These are phyloP conservation scores for Fusarium agapanthi DNA, from an alignment of 2,329 filamentous ascomycete species.

Conservation along the genomic window DNA sequence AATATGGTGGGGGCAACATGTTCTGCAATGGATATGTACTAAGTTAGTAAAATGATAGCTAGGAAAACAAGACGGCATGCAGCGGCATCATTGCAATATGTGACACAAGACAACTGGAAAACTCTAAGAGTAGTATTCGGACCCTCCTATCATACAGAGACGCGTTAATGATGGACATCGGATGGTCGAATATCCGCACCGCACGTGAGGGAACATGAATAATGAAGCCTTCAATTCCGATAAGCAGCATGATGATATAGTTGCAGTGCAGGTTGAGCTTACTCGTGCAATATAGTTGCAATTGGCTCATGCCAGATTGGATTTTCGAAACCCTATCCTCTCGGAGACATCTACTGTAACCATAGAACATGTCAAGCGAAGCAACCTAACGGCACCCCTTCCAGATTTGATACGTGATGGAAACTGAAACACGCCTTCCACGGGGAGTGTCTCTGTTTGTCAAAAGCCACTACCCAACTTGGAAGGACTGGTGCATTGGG, in stretches of 20 bases:
- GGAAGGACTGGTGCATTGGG: constrained; percentile 25
- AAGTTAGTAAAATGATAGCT: neutral
- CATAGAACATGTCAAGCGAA: constrained; percentile 17
- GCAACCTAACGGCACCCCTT: constrained; percentile 31
- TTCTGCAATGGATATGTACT: constrained; percentile 6
- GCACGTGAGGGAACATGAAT: constrained; percentile 4
- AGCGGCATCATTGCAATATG: neutral
- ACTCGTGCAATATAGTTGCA: neutral
- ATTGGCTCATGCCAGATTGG: constrained; percentile 15
- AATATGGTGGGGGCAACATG: neutral
- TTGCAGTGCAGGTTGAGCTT: constrained; percentile 2
- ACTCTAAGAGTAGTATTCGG: constrained; percentile 21
- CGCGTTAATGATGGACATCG: neutral
- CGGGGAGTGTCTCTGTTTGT: constrained; percentile 13
- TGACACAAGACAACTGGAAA: neutral
- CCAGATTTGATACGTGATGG: constrained; percentile 30
- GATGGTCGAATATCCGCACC: neutral
- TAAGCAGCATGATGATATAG: neutral
- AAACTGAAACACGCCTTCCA: constrained; percentile 38
- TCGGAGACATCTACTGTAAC: constrained; percentile 6
- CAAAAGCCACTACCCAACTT: constrained; percentile 11
- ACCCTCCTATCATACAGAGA: neutral
- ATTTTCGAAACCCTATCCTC: constrained; percentile 10
- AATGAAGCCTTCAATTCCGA: constrained; percentile 1
- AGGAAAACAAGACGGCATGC: neutral